Percentiles rank a stretch among this genome's conserved stretches.
phyloP scores from a whole-genome alignment of 192 early-diverging fungal genomes.

The Funneliformis geosporum region DNA sequence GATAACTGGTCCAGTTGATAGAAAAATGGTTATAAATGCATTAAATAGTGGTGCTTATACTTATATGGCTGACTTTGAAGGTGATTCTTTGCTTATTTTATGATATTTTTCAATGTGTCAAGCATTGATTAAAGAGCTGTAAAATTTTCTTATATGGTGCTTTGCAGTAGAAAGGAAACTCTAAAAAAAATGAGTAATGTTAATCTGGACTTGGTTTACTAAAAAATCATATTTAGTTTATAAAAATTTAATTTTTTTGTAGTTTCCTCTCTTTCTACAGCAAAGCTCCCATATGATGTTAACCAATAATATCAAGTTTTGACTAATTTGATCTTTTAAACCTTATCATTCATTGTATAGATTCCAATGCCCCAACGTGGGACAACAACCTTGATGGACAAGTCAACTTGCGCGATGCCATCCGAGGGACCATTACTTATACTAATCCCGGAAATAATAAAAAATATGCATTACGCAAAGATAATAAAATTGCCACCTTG shows the following conservation, averaged over 20 bases:
- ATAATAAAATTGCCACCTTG: constrained; percentile 88
- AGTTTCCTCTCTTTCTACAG: no score
- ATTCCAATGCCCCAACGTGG: constrained; percentile 98
- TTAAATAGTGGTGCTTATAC: constrained; percentile 92
- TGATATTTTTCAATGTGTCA: neutral
- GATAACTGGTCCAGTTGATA: constrained; percentile 96
- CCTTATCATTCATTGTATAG: constrained; percentile 41
- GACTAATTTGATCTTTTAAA: neutral
- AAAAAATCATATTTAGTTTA: no score
- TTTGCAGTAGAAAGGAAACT: no score
- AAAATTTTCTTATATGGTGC: no score
- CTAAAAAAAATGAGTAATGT: no score
- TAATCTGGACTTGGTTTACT: no score
- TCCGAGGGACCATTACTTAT: constrained; percentile 83
- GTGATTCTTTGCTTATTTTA: constrained; percentile 29
- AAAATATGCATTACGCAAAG: constrained; percentile 87
- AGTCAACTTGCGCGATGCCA: constrained; percentile 93
- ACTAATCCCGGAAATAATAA: constrained; percentile 84
- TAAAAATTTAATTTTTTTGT: no score
- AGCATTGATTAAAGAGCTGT: no score
- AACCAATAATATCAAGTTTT: neutral
- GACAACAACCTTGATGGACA: constrained; percentile 88
- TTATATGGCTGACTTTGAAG: constrained; percentile 98
- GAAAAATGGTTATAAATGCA: constrained; percentile 99
- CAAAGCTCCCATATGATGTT: no score